phyloP scores from a whole-genome alignment of 208 protist species.

The Endotrypanum monterogeii region DNA sequence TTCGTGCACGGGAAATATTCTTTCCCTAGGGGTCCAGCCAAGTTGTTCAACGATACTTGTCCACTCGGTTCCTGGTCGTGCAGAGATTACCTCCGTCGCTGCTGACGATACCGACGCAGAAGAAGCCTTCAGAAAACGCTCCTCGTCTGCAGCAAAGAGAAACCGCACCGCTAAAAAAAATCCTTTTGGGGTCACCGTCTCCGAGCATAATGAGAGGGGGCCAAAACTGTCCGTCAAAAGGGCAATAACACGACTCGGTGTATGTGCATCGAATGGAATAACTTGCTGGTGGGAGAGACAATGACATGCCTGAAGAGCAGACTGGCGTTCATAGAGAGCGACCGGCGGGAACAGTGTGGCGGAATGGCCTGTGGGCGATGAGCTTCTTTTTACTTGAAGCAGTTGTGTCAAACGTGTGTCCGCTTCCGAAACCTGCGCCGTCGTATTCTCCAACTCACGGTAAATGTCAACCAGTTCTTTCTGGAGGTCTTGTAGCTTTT shows the following conservation, averaged over 20 bases:
- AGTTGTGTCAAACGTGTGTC: constrained; percentile 21
- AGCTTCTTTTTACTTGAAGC: background rate
- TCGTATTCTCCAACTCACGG: background rate
- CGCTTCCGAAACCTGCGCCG: background rate
- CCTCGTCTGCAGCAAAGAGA: constrained; percentile 30
- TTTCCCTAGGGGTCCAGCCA: background rate
- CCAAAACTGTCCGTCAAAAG: constrained; percentile 36
- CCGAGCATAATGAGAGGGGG: constrained; percentile 27
- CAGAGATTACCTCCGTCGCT: background rate
- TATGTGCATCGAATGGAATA: constrained; percentile 23
- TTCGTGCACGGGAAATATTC: background rate
- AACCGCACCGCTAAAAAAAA: constrained; percentile 33
- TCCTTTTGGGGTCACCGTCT: background rate
- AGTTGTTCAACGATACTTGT: constrained; percentile 1
- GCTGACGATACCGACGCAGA: background rate
- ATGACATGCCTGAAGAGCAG: constrained; percentile 2
- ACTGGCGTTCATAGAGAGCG: background rate
- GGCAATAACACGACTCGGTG: constrained; percentile 23
- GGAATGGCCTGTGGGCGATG: too few relatives aligned
- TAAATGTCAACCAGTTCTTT: constrained; percentile 10
- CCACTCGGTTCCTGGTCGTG: background rate
- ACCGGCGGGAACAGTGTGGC: background rate
- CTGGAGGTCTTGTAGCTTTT: constrained; percentile 21
- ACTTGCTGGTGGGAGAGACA: constrained; percentile 15
- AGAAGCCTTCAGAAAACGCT: constrained; percentile 22